Evolutionary conservation across 768 basidiomycete genomes (phyloP), one percentile per base, ranked within the genome.

Genomic region (Kwoniella dendrophila): DNA sequence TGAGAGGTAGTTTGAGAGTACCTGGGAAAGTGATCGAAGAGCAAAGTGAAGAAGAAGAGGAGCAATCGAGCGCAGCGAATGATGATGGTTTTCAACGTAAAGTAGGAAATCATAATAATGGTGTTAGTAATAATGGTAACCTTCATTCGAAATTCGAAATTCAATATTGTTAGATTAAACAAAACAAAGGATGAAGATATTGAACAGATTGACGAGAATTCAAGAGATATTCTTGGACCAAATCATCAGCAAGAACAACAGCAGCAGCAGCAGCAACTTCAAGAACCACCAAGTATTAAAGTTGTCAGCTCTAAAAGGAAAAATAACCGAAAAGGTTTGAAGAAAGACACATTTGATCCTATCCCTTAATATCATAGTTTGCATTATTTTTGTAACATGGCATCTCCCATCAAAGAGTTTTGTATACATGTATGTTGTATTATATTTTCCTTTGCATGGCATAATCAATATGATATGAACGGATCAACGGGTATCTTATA

Each of bases 231-330:
- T n/a, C n/a, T n/a, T n/a, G n/a, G n/a, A 40, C 22, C 10, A 27
- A 27, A 18, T 6, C 36, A 27, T 8, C 8, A 38, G 8, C 36
- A 18, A 18, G 18, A 38, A 43, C 11, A 43, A n/a, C 12, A 20
- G 8, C n/a, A n/a, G 18, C 41, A 20, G 41, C 12, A 14, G 20
- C 7, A 43, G 41, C 41, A 43, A n/a, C 18, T 43, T 8, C 6
- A 43, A 43, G 12, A 6, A 4, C 30, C 45, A 24, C 56, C 20
- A 20, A 62, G 53, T 47, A 38, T 62, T 18, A 62, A 56, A 32
- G 60, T 62, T 7, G 60, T 62, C 43, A 48, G 51, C n/a, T 62
- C 60, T 3, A 62, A 50, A 36, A 38, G 60, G 47, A 55, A 34
- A 38, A 27, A 27, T 16, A 33, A 30, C 18, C 36, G 60, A 14